These are phyloP conservation scores for Cercophora scortea DNA, from an alignment of 495 filamentous ascomycete genomes.

Conservation along the genomic window DNA sequence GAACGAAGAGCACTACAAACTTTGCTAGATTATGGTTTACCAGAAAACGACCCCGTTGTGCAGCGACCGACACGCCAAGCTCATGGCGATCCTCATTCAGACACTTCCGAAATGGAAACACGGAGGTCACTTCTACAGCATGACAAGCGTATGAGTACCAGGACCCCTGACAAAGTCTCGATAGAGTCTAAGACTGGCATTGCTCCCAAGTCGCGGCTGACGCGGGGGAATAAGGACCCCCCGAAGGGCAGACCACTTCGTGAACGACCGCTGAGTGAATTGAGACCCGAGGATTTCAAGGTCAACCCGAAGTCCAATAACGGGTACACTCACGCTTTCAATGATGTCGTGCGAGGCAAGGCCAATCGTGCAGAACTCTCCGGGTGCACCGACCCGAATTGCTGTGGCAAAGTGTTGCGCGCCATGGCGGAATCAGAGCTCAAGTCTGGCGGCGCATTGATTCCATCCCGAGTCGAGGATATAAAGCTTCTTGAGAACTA, in stretches of 20 bases:
- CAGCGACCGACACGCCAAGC: neutral
- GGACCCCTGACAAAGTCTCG: neutral
- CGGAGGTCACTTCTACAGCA: too few relatives aligned
- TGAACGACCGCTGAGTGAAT: slow-evolving; percentile 40
- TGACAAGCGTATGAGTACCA: neutral
- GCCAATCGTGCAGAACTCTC: slow-evolving; percentile 65
- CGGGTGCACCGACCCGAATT: slow-evolving; percentile 70
- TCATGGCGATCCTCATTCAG: too few relatives aligned
- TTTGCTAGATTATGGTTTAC: neutral
- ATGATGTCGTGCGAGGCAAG: slow-evolving; percentile 64
- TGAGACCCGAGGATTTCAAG: slow-evolving; percentile 67
- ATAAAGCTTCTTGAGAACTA: slow-evolving; percentile 54
- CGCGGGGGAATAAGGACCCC: neutral
- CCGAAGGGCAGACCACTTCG: slow-evolving; percentile 38
- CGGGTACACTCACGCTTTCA: slow-evolving; percentile 66
- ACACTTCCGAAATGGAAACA: too few relatives aligned
- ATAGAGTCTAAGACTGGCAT: neutral
- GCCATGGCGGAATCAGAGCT: slow-evolving; percentile 48
- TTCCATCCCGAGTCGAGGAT: slow-evolving; percentile 34
- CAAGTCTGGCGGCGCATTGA: slow-evolving; percentile 15
- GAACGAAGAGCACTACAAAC: too few relatives aligned
- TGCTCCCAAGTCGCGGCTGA: neutral
- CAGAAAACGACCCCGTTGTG: neutral
- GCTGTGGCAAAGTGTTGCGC: slow-evolving; percentile 70
- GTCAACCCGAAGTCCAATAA: slow-evolving; percentile 69